These are phyloP conservation scores for Aureobasidium musti DNA, from an alignment of 2,329 filamentous ascomycete species.

Conservation along the genomic window DNA sequence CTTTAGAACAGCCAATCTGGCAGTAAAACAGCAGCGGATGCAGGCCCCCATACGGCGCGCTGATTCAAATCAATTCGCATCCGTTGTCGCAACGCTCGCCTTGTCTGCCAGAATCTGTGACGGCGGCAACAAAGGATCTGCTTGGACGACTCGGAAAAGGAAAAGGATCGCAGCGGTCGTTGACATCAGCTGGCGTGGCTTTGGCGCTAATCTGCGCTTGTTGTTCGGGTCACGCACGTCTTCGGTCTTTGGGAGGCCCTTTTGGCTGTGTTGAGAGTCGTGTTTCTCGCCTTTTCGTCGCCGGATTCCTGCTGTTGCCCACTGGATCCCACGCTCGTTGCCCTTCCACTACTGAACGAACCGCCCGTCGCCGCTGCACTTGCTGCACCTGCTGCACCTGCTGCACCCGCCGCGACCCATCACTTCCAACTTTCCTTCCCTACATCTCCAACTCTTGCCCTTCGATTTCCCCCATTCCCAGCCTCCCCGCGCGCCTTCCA, in stretches of 20 bases:
- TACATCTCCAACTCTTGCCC: conserved; percentile 16
- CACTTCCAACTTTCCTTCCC: conserved; percentile 19
- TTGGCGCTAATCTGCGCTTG: conserved; percentile 29
- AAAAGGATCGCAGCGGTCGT: conserved; percentile 18
- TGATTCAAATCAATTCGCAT: background rate
- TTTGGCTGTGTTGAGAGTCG: conserved; percentile 19
- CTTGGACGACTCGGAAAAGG: background rate
- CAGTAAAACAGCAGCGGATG: background rate
- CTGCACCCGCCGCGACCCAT: background rate
- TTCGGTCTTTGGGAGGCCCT: background rate
- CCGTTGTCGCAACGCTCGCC: background rate
- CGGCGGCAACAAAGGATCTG: background rate
- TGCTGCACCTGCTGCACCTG: conserved; percentile 1
- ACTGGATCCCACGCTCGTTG: conserved; percentile 13
- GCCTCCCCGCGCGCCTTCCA: conserved; percentile 17
- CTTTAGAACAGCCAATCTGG: background rate
- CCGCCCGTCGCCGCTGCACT: conserved; percentile 15
- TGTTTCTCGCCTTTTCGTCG: conserved; percentile 13
- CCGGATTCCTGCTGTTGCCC: background rate
- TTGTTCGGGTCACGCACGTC: conserved; percentile 18
- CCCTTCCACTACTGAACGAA: conserved; percentile 15
- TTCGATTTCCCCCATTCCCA: conserved; percentile 9
- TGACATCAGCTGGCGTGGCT: conserved; percentile 30
- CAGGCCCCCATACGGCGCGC: background rate
- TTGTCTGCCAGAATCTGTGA: background rate